These are phyloP conservation scores for Aspergillus hiratsukae DNA, from an alignment of 2,329 filamentous ascomycete species.

Conservation along the genomic window DNA sequence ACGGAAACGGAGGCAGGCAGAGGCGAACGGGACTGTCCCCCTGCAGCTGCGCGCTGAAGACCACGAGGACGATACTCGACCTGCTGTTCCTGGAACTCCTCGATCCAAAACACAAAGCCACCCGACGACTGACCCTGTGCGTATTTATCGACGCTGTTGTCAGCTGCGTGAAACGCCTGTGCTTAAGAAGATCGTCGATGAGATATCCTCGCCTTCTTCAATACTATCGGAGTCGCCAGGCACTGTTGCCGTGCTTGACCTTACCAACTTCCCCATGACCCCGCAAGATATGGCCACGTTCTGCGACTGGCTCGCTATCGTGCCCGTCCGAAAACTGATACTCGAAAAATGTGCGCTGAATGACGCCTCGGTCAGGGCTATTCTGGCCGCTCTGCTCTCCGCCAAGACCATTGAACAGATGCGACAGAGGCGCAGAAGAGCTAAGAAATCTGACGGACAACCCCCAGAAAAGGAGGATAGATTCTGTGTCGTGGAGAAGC, in stretches of 20 bases:
- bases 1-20: slow-evolving; percentile 75
- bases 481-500: slow-evolving; percentile 72
- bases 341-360: slow-evolving; percentile 82
- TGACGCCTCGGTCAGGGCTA: slow-evolving; percentile 80
- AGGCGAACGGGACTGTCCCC: slow-evolving; percentile 81
- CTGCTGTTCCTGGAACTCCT: slow-evolving; percentile 25
- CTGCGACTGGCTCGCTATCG: slow-evolving; percentile 89
- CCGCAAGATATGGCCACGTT: slow-evolving; percentile 79
- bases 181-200: slow-evolving; percentile 84
- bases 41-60: slow-evolving; percentile 73
- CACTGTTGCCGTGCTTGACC: slow-evolving; percentile 75
- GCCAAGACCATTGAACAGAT: slow-evolving; percentile 63
- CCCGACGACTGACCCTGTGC: slow-evolving; percentile 83
- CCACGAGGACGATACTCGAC: slow-evolving; percentile 52
- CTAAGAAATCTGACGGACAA: slow-evolving; percentile 34
- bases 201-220: slow-evolving; percentile 69
- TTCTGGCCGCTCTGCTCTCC: slow-evolving; percentile 79
- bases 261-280: slow-evolving; percentile 80
- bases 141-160: slow-evolving; percentile 92
- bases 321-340: slow-evolving; percentile 80
- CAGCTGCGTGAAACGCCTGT: slow-evolving; percentile 90
- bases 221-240: slow-evolving; percentile 61
- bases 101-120: slow-evolving; percentile 56
- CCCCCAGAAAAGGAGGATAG: slow-evolving; percentile 28
- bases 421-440: slow-evolving; percentile 45